Conservation (phyloP, 495 filamentous ascomycete species). For the Pseudevernia furfuracea region DNA sequence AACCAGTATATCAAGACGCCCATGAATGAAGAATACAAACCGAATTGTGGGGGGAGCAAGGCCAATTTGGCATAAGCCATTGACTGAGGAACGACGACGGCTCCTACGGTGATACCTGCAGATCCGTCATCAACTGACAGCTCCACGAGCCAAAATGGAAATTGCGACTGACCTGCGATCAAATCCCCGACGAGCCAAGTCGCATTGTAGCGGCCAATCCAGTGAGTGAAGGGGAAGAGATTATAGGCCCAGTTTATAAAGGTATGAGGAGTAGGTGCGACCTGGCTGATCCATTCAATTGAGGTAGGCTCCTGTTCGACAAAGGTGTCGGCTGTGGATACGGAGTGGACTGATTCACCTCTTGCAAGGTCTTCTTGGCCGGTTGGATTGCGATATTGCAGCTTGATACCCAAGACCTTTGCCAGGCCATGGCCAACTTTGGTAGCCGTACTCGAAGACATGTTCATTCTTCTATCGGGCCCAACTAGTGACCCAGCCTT, state of each 20-base stretch:
- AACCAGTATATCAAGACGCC: slow-evolving; percentile 96
- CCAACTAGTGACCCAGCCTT: neutral
- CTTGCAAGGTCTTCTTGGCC: slow-evolving; percentile 51
- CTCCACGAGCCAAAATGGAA: slow-evolving; percentile 15
- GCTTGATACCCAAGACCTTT: slow-evolving; percentile 76
- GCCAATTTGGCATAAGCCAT: slow-evolving; percentile 96
- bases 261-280: slow-evolving; percentile 50
- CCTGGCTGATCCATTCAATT: slow-evolving; percentile 58
- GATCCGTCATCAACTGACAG: slow-evolving; percentile 4
- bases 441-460: slow-evolving; percentile 25
- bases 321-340: slow-evolving; percentile 69
- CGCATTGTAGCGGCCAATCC: slow-evolving; percentile 82
- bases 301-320: slow-evolving; percentile 74
- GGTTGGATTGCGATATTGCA: slow-evolving; percentile 55
- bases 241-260: slow-evolving; percentile 52
- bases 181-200: slow-evolving; percentile 86
- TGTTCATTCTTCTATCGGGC: slow-evolving; percentile 1
- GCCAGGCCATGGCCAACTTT: slow-evolving; percentile 68
- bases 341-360: slow-evolving; percentile 73
- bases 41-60: slow-evolving; percentile 67
- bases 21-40: slow-evolving; percentile 96
- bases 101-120: slow-evolving; percentile 83
- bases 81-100: slow-evolving; percentile 90
- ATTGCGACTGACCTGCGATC: slow-evolving; percentile 64
- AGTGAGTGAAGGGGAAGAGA: slow-evolving; percentile 79